Conservation (phyloP, 192 early-diverging fungal species). For the Geranomyces michiganensis region DNA sequence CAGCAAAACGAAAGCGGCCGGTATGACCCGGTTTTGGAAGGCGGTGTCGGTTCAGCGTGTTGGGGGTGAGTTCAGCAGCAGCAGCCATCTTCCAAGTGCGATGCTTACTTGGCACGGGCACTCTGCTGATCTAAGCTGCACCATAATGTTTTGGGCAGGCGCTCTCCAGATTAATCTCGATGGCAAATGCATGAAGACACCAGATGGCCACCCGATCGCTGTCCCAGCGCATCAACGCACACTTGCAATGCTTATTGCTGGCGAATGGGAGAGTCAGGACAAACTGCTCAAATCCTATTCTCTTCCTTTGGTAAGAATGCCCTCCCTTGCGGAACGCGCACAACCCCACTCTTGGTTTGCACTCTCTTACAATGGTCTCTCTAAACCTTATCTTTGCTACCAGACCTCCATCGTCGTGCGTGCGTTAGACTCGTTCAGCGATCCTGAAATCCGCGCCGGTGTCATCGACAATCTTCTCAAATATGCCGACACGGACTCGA, state of each 20-base stretch:
- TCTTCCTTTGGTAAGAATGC: conserved; percentile 81
- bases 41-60: conserved; percentile 50
- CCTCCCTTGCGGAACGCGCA: no score
- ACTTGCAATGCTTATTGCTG: conserved; percentile 84
- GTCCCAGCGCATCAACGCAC: conserved; percentile 59
- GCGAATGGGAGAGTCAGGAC: conserved; percentile 92
- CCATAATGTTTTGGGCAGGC: conserved; percentile 1
- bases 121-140: background rate
- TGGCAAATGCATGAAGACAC: conserved; percentile 79
- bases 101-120: background rate
- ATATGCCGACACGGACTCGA: conserved; percentile 89
- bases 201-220: conserved; percentile 68
- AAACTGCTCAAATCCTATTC: conserved; percentile 79
- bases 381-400: conserved; percentile 1
- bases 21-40: conserved; percentile 61
- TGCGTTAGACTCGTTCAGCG: conserved; percentile 74
- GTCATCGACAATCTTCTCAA: conserved; percentile 76
- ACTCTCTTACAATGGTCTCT: no score
- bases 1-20: conserved; percentile 11
- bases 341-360: no score
- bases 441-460: conserved; percentile 59
- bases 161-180: conserved; percentile 60
- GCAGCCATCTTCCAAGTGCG: background rate
- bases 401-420: conserved; percentile 87
- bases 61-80: conserved; percentile 37